phyloP scores from a whole-genome alignment of 2,329 filamentous ascomycete genomes.

The Trichoderma semiorbis region DNA sequence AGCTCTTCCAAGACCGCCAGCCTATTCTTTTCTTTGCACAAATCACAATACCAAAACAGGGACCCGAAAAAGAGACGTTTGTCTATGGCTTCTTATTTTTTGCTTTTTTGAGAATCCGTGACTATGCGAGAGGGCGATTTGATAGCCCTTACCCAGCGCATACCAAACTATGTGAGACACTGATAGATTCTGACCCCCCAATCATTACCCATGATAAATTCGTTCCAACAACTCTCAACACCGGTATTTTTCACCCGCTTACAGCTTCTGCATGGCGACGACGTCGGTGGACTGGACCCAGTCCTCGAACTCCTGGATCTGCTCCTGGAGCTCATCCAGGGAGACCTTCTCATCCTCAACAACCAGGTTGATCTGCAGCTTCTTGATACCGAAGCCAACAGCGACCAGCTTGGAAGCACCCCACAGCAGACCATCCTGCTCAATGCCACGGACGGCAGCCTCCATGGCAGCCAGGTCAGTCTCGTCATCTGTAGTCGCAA shows the following conservation, averaged over 20 bases:
- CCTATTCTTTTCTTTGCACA: neutral
- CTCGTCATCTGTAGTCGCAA: constrained; percentile 67
- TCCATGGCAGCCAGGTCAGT: constrained; percentile 85
- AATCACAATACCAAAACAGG: neutral
- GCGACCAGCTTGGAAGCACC: constrained; percentile 84
- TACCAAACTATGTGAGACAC: constrained; percentile 12
- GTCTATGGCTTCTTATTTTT: constrained; percentile 18
- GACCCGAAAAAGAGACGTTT: neutral
- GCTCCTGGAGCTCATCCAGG: constrained; percentile 77
- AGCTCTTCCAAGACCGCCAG: neutral
- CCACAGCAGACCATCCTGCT: constrained; percentile 95
- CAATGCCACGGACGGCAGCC: constrained; percentile 73
- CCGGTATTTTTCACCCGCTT: constrained; percentile 36
- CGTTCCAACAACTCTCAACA: constrained; percentile 6
- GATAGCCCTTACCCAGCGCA: constrained; percentile 17
- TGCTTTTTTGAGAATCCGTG: constrained; percentile 15
- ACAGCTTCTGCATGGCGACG: constrained; percentile 90
- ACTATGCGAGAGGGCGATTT: constrained; percentile 17
- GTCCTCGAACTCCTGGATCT: constrained; percentile 83
- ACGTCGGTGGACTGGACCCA: constrained; percentile 93
- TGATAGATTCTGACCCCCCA: constrained; percentile 17
- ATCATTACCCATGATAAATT: constrained; percentile 21
- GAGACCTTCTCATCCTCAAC: constrained; percentile 97
- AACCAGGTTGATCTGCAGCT: constrained; percentile 98
- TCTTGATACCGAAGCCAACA: constrained; percentile 97